Base-by-base conservation (phyloP, 176 grass and related monocot species). In the Musa troglodytarum region DNA sequence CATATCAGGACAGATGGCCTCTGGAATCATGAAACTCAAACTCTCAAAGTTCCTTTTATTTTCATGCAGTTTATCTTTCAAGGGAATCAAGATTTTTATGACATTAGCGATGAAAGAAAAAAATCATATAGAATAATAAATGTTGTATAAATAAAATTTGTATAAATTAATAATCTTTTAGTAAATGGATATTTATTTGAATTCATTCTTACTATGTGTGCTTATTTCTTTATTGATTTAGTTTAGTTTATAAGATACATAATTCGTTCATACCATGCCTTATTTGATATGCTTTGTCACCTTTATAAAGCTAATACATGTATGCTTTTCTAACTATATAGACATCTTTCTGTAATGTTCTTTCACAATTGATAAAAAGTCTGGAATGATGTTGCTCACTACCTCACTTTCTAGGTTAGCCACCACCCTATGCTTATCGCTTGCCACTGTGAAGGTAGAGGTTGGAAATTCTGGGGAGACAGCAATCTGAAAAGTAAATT, bases 401-500 rank as follows among this genome's bases (percentile, higher is more conserved):
- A 15, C 8, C 58, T 68, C 29, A 65, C 10, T 23, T 58, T 74
- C 64, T 76, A 89, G 87, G 83, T 89, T 80, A 86, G 83, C 62
- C 87, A 83, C 65, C 83, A 89, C 74, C 83, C 87, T 56, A 80
- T 80, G 83, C 80, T 85, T 61, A 85, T 89, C 79, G 83, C 87
- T 16, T 89, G 83, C 81, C 87, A 89, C 19, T 86, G 76, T 77
- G 83, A 89, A 86, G 87, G 87, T 52, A 86, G 66, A 77, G 87
- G 83, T 20, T 89, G 87, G 80, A 89, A 63, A 83, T 80, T 83
- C 43, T 89, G 76, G 83, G 87, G 87, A n/a, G 87, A 89, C n/a
- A 89, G 87, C 83, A 85, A 80, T 71, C 76, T 89, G 49, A 83
- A 79, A 71, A 85, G 80, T 54, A 86, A 89, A 69, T 89, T 89